Conservation (phyloP, 2,329 filamentous ascomycete genomes). For the Leptographium flavum region DNA sequence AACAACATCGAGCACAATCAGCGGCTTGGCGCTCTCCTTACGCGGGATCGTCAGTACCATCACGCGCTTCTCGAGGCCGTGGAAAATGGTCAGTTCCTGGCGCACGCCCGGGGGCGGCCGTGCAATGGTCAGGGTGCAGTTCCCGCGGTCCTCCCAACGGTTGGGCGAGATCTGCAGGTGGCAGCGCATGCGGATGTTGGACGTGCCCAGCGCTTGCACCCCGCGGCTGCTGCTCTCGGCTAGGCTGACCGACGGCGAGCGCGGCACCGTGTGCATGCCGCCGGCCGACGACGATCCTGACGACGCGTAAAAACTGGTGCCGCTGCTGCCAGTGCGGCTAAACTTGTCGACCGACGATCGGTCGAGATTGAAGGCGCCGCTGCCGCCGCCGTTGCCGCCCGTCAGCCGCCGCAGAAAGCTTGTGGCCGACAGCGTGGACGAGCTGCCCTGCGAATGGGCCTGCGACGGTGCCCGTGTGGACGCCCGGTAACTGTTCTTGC, state of each 20-base stretch:
- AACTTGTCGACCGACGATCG: constrained; percentile 57
- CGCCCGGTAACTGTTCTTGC: constrained; percentile 51
- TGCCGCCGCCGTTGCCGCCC: constrained; percentile 43
- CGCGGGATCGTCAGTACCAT: constrained; percentile 60
- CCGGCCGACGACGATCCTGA: constrained; percentile 38
- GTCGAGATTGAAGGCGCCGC: constrained; percentile 65
- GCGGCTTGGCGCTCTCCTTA: constrained; percentile 38
- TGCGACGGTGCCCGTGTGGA: constrained; percentile 46
- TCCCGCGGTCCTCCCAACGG: constrained; percentile 87
- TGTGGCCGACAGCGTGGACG: constrained; percentile 46
- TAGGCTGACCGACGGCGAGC: constrained; percentile 44
- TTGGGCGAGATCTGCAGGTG: constrained; percentile 63
- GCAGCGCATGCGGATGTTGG: constrained; percentile 73
- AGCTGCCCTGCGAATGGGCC: constrained; percentile 58
- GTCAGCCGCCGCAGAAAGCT: constrained; percentile 73
- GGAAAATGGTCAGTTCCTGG: constrained; percentile 43
- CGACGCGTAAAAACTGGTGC: constrained; percentile 43
- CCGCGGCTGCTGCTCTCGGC: constrained; percentile 33
- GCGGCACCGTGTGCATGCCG: constrained; percentile 29
- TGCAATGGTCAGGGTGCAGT: constrained; percentile 70
- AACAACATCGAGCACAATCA: constrained; percentile 67
- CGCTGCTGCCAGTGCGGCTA: constrained; percentile 32
- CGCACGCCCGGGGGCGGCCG: constrained; percentile 50
- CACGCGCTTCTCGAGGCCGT: constrained; percentile 71
- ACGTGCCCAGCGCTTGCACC: constrained; percentile 47